Base-by-base conservation (phyloP, 805 yeast species). In the Candida caryicola region DNA sequence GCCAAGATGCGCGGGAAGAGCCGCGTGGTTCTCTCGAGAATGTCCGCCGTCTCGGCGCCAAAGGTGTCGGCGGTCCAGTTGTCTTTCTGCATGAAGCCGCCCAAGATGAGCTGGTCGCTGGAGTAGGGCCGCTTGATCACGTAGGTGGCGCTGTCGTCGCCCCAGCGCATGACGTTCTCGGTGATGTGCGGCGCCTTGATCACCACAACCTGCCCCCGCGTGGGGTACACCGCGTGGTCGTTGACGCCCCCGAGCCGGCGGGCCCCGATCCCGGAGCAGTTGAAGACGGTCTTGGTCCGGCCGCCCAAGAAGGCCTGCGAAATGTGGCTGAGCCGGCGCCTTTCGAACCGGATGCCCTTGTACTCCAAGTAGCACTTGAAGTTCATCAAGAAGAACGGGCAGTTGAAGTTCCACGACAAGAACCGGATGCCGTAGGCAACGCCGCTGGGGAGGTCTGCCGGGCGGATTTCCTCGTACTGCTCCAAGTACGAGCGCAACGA, bases 131-230 rank as follows among this genome's bases (percentile, higher is more conserved):
- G 71, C 40, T 87, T 87, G 55, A 85, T 85, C 36, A 80, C 69
- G 48, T 85, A 85, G 1, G 88, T 82, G 3, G 85, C 62, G 41
- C 64, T 69, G 34, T 71, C 75, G 3, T 56, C 60, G n/a, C 83
- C 82, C 85, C 85, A 80, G 36, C 77, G 62, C 68, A 77, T 53
- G 43, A 59, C 61, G 55, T 82, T 84, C 49, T 77, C 79, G 23
- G 63, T 64, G 43, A 84, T 66, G 49, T 82, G 84, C 2, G 89
- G 88, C 0, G 88, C 87, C 43, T 69, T 73, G 16, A 85, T 70
- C 7, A 84, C 81, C 14, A 84, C 82, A 17, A 85, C 88, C 53
- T 85, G 95, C 4, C 95, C 95, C 41, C 95, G 67, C 1, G 85
- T 77, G 5, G 95, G 91, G 47, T 79, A 82, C 14, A 82, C 74